Percentiles rank a stretch among this genome's conserved stretches.
These are phyloP conservation scores for Bretschneidera sinensis DNA, from an alignment of 345 rosid species.

Conservation along the genomic window DNA sequence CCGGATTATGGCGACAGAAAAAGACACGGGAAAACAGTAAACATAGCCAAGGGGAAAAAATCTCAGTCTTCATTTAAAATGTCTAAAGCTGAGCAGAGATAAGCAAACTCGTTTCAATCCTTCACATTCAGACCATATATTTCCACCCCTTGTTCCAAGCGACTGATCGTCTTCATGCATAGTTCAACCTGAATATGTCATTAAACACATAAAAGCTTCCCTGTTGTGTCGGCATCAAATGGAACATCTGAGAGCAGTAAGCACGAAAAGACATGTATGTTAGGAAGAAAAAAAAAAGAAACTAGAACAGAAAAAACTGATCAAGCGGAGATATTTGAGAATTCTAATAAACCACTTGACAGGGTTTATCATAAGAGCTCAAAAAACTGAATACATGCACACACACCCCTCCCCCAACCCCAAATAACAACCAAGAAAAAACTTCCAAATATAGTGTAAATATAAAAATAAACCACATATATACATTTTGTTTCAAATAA, in stretches of 20 bases:
- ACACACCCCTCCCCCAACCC: too few relatives aligned
- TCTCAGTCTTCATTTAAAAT: constrained; percentile 14
- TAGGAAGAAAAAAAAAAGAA: too few relatives aligned
- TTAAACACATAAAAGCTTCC: constrained; percentile 90
- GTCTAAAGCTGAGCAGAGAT: constrained; percentile 19
- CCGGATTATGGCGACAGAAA: constrained; percentile 14
- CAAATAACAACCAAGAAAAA: too few relatives aligned
- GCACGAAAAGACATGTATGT: background rate
- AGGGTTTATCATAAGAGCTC: too few relatives aligned
- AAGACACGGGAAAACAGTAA: too few relatives aligned
- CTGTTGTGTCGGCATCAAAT: constrained; percentile 93
- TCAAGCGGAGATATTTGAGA: too few relatives aligned
- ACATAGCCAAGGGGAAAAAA: constrained; percentile 15
- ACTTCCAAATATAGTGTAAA: too few relatives aligned
- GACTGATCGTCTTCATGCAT: constrained; percentile 45
- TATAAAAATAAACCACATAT: too few relatives aligned
- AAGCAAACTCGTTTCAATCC: constrained; percentile 12
- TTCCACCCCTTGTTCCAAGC: background rate
- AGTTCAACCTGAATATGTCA: constrained; percentile 97
- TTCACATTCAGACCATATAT: background rate
- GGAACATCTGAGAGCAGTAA: constrained; percentile 73
- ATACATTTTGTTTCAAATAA: too few relatives aligned
- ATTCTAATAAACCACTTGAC: too few relatives aligned
- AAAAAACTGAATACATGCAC: too few relatives aligned
- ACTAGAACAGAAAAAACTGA: background rate